Evolutionary conservation across 2,329 filamentous ascomycete species (phyloP).

Genomic region (Aspergillus alliaceus): DNA sequence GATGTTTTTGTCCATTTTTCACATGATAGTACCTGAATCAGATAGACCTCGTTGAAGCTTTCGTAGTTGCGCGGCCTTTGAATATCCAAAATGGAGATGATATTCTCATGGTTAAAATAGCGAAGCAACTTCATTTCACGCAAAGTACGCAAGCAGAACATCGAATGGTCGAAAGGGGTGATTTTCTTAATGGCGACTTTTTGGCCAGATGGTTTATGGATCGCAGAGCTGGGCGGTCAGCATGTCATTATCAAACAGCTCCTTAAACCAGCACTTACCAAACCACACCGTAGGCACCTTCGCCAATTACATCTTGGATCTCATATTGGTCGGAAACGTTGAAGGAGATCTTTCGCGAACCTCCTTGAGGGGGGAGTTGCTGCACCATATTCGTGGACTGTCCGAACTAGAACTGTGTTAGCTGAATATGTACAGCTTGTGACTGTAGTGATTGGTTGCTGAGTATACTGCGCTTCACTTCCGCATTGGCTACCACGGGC

Average conservation of each 20-base stretch:
- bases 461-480: not conserved
- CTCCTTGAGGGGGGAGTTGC: slow-evolving; percentile 49
- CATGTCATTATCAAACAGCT: slow-evolving; percentile 3
- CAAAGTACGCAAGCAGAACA: slow-evolving; percentile 95
- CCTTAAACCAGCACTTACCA: slow-evolving; percentile 63
- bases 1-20: not conserved
- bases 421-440: not conserved
- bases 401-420: slow-evolving; percentile 7
- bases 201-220: slow-evolving; percentile 96
- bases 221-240: slow-evolving; percentile 69
- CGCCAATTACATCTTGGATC: slow-evolving; percentile 98
- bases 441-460: not conserved
- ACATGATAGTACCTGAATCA: slow-evolving; percentile 73
- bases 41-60: slow-evolving; percentile 94
- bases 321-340: slow-evolving; percentile 99
- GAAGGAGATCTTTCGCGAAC: slow-evolving; percentile 93
- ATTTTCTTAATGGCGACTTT: slow-evolving; percentile 99
- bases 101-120: slow-evolving; percentile 99
- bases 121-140: slow-evolving; percentile 98
- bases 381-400: slow-evolving; percentile 39
- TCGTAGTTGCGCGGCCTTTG: slow-evolving; percentile 97
- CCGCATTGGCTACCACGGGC: not conserved
- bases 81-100: slow-evolving; percentile 98
- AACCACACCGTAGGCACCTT: slow-evolving; percentile 97
- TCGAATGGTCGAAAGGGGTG: slow-evolving; percentile 97